Conservation (phyloP, 1,284 basidiomycete species). For the Ceratobasidium papillatum region DNA sequence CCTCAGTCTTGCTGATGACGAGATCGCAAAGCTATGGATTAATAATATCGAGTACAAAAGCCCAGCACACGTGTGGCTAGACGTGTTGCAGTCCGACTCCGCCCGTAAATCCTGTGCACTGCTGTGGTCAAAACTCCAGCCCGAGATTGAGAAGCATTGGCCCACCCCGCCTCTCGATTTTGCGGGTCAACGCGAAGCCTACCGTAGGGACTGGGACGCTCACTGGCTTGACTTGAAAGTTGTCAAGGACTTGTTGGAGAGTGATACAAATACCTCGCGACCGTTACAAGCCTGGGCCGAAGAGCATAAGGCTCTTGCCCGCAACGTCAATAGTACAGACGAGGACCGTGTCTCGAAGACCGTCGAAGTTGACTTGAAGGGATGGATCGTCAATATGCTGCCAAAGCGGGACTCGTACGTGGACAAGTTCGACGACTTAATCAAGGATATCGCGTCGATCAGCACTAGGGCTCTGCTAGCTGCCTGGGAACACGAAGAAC, state of each 20-base stretch:
- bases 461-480: not conserved
- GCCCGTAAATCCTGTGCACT: not conserved
- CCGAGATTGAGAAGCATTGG: constrained; percentile 29
- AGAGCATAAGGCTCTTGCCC: not conserved
- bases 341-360: not conserved
- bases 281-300: not conserved
- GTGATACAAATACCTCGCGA: not conserved
- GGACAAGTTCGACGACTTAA: not conserved
- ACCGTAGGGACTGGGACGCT: not conserved
- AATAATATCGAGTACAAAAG: not conserved
- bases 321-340: constrained; percentile 1
- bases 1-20: constrained; percentile 7
- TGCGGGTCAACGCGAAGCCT: not conserved
- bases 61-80: not conserved
- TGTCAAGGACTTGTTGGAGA: not conserved
- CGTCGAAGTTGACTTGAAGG: not conserved
- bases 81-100: not conserved
- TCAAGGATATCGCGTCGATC: not conserved
- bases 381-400: not conserved
- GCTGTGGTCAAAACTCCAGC: constrained; percentile 7
- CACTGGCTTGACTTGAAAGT: not conserved
- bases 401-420: not conserved
- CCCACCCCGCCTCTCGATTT: not conserved
- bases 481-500: not conserved
- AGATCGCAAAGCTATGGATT: constrained; percentile 12